Conservation (phyloP, 2,329 filamentous ascomycete species). For the Aplosporella prunicola region DNA sequence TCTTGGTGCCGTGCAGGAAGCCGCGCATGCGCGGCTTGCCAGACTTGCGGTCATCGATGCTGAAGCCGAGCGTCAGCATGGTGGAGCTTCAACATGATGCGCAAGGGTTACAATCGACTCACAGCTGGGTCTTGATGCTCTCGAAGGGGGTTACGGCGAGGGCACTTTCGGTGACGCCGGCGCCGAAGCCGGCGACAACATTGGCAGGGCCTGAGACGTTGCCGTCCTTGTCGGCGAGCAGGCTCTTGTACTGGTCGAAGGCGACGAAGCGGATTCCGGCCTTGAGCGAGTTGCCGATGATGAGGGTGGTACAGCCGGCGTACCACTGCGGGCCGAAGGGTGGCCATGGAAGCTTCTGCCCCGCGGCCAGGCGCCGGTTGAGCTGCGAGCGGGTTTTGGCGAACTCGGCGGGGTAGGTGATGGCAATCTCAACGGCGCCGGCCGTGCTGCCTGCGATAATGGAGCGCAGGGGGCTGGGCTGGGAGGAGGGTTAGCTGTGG, state of each 20-base stretch:
- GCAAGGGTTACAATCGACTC: slow-evolving; percentile 3
- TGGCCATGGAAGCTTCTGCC: slow-evolving; percentile 87
- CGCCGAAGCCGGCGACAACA: slow-evolving; percentile 87
- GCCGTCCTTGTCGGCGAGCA: slow-evolving; percentile 74
- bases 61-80: slow-evolving; percentile 25
- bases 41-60: slow-evolving; percentile 89
- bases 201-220: slow-evolving; percentile 85
- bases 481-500: background rate
- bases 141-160: slow-evolving; percentile 94
- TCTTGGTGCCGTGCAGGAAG: slow-evolving; percentile 78
- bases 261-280: slow-evolving; percentile 93
- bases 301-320: slow-evolving; percentile 91
- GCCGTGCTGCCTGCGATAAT: slow-evolving; percentile 89
- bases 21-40: slow-evolving; percentile 78
- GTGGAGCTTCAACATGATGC: too few relatives aligned
- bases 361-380: slow-evolving; percentile 70
- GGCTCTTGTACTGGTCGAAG: slow-evolving; percentile 84
- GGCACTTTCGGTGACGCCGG: slow-evolving; percentile 86
- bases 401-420: slow-evolving; percentile 93
- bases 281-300: slow-evolving; percentile 94
- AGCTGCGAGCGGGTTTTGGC: slow-evolving; percentile 93
- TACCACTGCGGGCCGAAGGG: slow-evolving; percentile 94
- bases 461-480: slow-evolving; percentile 76
- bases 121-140: slow-evolving; percentile 93
- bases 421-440: slow-evolving; percentile 88